phyloP scores from a whole-genome alignment of 2,329 filamentous ascomycete species.

The Fusarium cyanostomum region DNA sequence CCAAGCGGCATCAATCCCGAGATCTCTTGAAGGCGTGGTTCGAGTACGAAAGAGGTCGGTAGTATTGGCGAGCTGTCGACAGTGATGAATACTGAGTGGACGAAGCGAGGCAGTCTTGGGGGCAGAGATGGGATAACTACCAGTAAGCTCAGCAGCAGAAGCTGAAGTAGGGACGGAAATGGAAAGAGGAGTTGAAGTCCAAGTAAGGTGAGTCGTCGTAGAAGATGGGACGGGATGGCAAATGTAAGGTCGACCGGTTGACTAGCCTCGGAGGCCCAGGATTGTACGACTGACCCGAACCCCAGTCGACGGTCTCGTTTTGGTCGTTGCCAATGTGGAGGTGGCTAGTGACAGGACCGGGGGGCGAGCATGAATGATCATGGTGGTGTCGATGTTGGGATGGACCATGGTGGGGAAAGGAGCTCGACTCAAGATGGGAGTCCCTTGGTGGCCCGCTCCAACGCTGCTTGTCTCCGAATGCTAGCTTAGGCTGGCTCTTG shows the following conservation, averaged over 20 bases:
- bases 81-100: slow-evolving; percentile 14
- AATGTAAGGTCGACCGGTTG: slow-evolving; percentile 30
- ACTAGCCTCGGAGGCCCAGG: slow-evolving; percentile 38
- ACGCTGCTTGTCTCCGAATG: slow-evolving; percentile 28
- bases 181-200: slow-evolving; percentile 39
- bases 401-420: slow-evolving; percentile 40
- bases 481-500: slow-evolving; percentile 28
- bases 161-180: slow-evolving; percentile 31
- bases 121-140: slow-evolving; percentile 16
- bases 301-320: slow-evolving; percentile 43
- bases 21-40: slow-evolving; percentile 17
- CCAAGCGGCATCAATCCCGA: slow-evolving; percentile 16
- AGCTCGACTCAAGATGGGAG: slow-evolving; percentile 36
- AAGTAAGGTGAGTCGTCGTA: slow-evolving; percentile 40
- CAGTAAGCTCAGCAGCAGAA: slow-evolving; percentile 28
- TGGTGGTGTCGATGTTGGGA: slow-evolving; percentile 45
- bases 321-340: slow-evolving; percentile 45
- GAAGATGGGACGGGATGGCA: slow-evolving; percentile 36
- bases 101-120: slow-evolving; percentile 8
- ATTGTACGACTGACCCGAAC: slow-evolving; percentile 44
- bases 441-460: slow-evolving; percentile 32
- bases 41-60: slow-evolving; percentile 9
- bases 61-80: slow-evolving; percentile 20
- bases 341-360: slow-evolving; percentile 46
- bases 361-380: slow-evolving; percentile 43